Conservation (phyloP, 78 protist species). For the Dictyostelium citrinum region DNA sequence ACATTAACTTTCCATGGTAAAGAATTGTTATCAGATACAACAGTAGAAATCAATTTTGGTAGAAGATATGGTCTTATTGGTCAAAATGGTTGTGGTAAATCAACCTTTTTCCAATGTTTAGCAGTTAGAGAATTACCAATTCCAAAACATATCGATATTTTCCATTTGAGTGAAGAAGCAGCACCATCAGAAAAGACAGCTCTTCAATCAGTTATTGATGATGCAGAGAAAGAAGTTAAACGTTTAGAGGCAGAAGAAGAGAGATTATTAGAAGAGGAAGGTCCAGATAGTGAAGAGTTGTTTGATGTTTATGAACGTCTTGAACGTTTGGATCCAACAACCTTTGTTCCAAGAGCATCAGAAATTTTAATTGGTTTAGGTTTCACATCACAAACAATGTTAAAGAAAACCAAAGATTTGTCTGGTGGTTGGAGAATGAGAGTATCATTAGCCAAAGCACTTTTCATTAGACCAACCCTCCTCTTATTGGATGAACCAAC, state of each 20-base stretch:
- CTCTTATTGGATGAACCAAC: slow-evolving; percentile 95
- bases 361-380: slow-evolving; percentile 90
- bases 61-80: slow-evolving; percentile 93
- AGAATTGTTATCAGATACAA: slow-evolving; percentile 60
- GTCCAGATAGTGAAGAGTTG: slow-evolving; percentile 70
- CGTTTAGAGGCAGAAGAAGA: slow-evolving; percentile 44
- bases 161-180: slow-evolving; percentile 65
- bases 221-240: slow-evolving; percentile 69
- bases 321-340: slow-evolving; percentile 81
- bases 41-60: slow-evolving; percentile 81
- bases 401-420: slow-evolving; percentile 78
- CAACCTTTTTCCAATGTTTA: slow-evolving; percentile 84
- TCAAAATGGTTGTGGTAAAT: slow-evolving; percentile 94
- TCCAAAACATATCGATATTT: slow-evolving; percentile 81
- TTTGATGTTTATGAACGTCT: slow-evolving; percentile 84
- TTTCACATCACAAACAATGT: slow-evolving; percentile 74
- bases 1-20: slow-evolving; percentile 73
- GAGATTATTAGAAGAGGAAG: slow-evolving; percentile 36
- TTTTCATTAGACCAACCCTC: slow-evolving; percentile 82
- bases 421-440: slow-evolving; percentile 96
- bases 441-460: slow-evolving; percentile 90
- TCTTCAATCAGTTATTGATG: slow-evolving; percentile 79
- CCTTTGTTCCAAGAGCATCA: slow-evolving; percentile 83
- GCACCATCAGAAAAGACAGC: slow-evolving; percentile 79
- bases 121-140: slow-evolving; percentile 88